phyloP scores from a whole-genome alignment of 345 rosid species.

The Euphorbia pulcherrima region DNA sequence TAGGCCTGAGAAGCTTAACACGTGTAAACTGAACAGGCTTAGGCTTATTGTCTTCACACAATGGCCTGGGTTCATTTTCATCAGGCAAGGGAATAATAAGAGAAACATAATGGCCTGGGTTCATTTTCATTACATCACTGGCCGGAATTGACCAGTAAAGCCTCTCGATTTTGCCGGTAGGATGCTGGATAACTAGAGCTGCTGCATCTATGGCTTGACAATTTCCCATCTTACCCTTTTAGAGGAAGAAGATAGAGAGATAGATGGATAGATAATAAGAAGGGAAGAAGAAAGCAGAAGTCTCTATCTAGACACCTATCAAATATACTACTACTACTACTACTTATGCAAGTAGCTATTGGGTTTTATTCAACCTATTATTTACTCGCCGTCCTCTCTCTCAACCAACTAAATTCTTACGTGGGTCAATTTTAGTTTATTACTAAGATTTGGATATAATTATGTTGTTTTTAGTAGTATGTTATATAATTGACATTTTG shows the following conservation, averaged over 20 bases:
- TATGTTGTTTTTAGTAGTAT: no score
- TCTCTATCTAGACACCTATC: slow-evolving; percentile 63
- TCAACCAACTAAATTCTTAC: slow-evolving; percentile 23
- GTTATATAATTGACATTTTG: background rate
- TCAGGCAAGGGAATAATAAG: slow-evolving; percentile 78
- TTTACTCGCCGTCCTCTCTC: slow-evolving; percentile 24
- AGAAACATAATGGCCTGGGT: slow-evolving; percentile 96
- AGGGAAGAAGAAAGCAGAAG: slow-evolving; percentile 26
- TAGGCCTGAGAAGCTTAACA: slow-evolving; percentile 85
- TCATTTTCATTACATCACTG: slow-evolving; percentile 66
- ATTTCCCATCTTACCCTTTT: slow-evolving; percentile 75
- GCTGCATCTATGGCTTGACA: slow-evolving; percentile 98
- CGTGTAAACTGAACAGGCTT: slow-evolving; percentile 61
- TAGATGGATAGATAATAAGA: slow-evolving; percentile 13
- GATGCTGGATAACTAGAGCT: slow-evolving; percentile 86
- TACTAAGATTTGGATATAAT: background rate
- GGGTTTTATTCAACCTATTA: slow-evolving; percentile 12
- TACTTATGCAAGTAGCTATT: background rate
- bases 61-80: no score
- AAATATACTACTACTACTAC: slow-evolving; percentile 1
- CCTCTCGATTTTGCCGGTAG: slow-evolving; percentile 76
- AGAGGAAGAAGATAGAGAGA: background rate
- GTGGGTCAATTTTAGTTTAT: slow-evolving; percentile 11
- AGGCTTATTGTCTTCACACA: no score
- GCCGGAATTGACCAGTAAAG: slow-evolving; percentile 62